phyloP scores from a whole-genome alignment of 345 rosid species.

The Camelina neglecta region DNA sequence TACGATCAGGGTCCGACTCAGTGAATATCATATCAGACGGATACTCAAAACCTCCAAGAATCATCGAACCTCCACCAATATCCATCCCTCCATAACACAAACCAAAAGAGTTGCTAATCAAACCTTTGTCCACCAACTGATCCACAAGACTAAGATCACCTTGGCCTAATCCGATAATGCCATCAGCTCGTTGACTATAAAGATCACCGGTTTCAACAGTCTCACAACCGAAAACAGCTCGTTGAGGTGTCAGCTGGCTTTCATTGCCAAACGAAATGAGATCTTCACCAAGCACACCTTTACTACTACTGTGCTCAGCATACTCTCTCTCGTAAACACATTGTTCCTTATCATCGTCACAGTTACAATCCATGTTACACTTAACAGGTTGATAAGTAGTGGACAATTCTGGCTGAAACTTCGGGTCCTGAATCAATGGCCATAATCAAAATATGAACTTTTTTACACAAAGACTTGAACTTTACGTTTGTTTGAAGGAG shows the following conservation, averaged over 20 bases:
- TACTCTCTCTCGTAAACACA: constrained; percentile 88
- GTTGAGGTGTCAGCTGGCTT: constrained; percentile 76
- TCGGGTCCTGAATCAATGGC: constrained; percentile 67
- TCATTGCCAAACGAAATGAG: constrained; percentile 78
- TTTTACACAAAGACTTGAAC: not conserved
- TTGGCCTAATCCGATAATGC: constrained; percentile 91
- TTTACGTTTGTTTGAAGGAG: no score
- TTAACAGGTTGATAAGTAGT: constrained; percentile 73
- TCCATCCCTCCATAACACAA: constrained; percentile 98
- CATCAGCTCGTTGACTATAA: constrained; percentile 90
- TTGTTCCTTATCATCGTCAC: constrained; percentile 60
- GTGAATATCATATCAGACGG: constrained; percentile 79
- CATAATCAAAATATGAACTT: not conserved
- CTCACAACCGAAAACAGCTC: constrained; percentile 89
- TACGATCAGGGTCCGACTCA: constrained; percentile 70
- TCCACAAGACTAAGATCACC: constrained; percentile 93
- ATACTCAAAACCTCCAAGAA: constrained; percentile 76
- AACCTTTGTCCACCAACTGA: constrained; percentile 84
- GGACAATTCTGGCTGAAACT: constrained; percentile 77
- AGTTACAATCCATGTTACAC: constrained; percentile 79
- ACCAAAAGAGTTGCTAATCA: constrained; percentile 83
- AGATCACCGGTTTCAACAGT: constrained; percentile 90
- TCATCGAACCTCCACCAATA: constrained; percentile 92
- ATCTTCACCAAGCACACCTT: constrained; percentile 88
- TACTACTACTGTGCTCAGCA: constrained; percentile 90